These are phyloP conservation scores for Nakazawaea pomicola DNA, from an alignment of 805 yeast genomes.

Conservation along the genomic window DNA sequence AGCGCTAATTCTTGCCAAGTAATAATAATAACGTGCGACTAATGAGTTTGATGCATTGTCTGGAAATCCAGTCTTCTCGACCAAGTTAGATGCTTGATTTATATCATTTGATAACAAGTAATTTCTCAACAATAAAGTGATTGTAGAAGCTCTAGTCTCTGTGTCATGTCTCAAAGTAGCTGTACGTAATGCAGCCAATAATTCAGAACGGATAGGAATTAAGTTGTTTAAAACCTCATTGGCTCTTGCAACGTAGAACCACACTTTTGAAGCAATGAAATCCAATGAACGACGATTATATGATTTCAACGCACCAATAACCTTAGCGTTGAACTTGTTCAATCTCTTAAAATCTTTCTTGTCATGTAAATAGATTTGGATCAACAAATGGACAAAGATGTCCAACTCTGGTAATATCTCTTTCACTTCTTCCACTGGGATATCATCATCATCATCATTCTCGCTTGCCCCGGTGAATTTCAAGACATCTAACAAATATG, in stretches of 20 bases:
- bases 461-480: conserved; percentile 26
- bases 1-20: conserved; percentile 84
- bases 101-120: conserved; percentile 76
- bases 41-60: conserved; percentile 78
- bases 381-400: conserved; percentile 70
- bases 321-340: conserved; percentile 47
- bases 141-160: conserved; percentile 85
- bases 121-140: conserved; percentile 80
- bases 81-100: conserved; percentile 81
- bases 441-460: conserved; percentile 25
- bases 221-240: conserved; percentile 58
- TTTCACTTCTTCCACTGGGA: no score
- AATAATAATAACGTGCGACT: conserved; percentile 87
- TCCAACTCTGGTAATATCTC: conserved; percentile 72
- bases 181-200: conserved; percentile 74
- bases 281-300: conserved; percentile 84
- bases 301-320: conserved; percentile 48
- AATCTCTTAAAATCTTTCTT: conserved; percentile 41
- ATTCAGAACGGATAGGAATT: conserved; percentile 57
- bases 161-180: conserved; percentile 88
- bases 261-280: conserved; percentile 79
- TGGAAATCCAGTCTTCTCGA: conserved; percentile 87
- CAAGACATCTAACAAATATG: conserved; percentile 32
- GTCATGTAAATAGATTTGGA: conserved; percentile 75
- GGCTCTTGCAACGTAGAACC: conserved; percentile 86